A percentile compares a stretch with the other conserved stretches of the same genome.
These are phyloP conservation scores for Echeveria elegans DNA, from an alignment of 164 flowering plant species.

Conservation along the genomic window DNA sequence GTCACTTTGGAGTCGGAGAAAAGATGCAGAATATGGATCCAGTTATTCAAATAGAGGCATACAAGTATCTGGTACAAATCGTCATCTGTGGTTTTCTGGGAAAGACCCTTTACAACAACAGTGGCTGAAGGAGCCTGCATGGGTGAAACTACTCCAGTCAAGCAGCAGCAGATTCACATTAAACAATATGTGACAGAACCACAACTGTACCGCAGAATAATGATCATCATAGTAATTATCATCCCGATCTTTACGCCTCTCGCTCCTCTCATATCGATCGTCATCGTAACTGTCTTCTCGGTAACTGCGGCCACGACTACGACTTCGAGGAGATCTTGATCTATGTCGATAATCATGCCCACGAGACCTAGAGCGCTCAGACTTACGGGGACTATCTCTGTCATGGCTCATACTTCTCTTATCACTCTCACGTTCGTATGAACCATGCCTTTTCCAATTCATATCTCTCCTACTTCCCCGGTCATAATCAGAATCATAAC, in stretches of 20 bases:
- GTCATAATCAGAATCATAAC: slow-evolving; percentile 91
- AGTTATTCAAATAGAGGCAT: slow-evolving; percentile 12
- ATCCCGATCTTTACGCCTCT: slow-evolving; percentile 71
- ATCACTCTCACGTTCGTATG: slow-evolving; percentile 72
- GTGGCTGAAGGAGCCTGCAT: slow-evolving; percentile 90
- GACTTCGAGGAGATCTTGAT: slow-evolving; percentile 87
- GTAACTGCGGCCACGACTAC: slow-evolving; percentile 69
- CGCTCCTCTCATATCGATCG: slow-evolving; percentile 56
- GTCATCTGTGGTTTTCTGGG: slow-evolving; percentile 92
- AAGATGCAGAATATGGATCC: background rate
- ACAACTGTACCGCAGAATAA: slow-evolving; percentile 55
- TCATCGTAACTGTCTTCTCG: slow-evolving; percentile 89
- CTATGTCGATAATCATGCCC: slow-evolving; percentile 63
- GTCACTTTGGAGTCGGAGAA: background rate
- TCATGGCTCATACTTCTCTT: slow-evolving; percentile 59
- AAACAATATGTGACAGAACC: background rate
- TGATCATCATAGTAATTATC: slow-evolving; percentile 57
- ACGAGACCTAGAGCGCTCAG: slow-evolving; percentile 50
- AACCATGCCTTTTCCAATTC: slow-evolving; percentile 67
- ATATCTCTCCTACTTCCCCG: slow-evolving; percentile 64
- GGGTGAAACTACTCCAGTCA: slow-evolving; percentile 1
- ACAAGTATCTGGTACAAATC: slow-evolving; percentile 90
- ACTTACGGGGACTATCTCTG: slow-evolving; percentile 71
- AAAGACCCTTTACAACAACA: slow-evolving; percentile 93
- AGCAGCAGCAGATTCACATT: background rate